Conservation (phyloP, 352 stramenopile genomes). For the Aphanomyces astaci region DNA sequence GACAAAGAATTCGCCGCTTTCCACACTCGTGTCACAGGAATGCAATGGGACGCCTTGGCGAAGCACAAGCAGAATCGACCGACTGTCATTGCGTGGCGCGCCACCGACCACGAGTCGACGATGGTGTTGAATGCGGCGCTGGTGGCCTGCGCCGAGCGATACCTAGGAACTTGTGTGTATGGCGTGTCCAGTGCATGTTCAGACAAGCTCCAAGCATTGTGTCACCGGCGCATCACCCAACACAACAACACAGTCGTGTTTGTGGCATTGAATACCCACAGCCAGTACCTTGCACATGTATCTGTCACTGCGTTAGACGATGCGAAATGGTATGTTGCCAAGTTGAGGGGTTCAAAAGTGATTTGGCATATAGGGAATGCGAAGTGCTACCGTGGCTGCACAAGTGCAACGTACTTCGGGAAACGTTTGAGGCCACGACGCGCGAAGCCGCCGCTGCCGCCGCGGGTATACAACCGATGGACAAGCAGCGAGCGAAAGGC, state of each 20-base stretch:
- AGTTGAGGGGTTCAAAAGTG: background rate
- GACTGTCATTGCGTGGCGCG: background rate
- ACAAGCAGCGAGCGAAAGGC: too few relatives aligned
- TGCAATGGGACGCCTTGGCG: background rate
- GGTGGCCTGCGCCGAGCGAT: constrained; percentile 1
- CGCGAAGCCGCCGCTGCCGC: background rate
- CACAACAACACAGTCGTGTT: background rate
- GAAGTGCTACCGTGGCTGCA: constrained; percentile 12
- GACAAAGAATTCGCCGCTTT: constrained; percentile 15
- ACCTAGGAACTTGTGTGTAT: constrained; percentile 19
- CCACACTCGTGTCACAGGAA: background rate
- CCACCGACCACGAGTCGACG: background rate
- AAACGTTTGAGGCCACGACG: background rate
- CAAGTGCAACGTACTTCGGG: constrained; percentile 14
- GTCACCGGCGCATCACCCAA: background rate
- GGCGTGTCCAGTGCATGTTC: background rate
- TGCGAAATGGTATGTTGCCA: background rate
- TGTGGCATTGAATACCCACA: background rate
- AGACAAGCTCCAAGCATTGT: background rate
- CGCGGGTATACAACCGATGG: background rate
- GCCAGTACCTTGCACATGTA: constrained; percentile 15
- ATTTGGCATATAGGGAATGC: constrained; percentile 6
- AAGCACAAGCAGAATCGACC: constrained; percentile 14
- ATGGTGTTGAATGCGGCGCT: background rate
- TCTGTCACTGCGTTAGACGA: constrained; percentile 4